A percentile compares a stretch with the other conserved stretches of the same genome.
These are phyloP conservation scores for Blastomyces emzantsi DNA, from an alignment of 2,329 filamentous ascomycete genomes.

Conservation along the genomic window DNA sequence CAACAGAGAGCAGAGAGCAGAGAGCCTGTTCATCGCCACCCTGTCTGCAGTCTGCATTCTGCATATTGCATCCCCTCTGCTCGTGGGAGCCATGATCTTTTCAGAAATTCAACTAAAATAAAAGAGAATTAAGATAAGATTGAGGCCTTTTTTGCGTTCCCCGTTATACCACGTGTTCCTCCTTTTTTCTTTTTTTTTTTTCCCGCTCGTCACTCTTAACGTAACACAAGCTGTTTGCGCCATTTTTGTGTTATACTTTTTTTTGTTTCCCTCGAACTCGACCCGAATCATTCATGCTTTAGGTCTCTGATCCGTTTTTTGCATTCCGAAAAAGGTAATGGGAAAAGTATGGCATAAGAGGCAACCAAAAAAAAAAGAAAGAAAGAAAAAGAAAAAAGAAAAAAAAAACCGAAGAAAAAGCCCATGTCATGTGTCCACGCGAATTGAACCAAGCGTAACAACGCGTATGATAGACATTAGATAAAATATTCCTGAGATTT, in stretches of 20 bases:
- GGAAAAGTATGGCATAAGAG: too few species aligned
- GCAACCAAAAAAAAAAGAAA: too few species aligned
- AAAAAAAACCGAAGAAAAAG: background rate
- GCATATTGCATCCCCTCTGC: background rate
- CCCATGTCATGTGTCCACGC: background rate
- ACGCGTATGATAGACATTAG: background rate
- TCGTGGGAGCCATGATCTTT: conserved; percentile 5
- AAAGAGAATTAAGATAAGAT: background rate
- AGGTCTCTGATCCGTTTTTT: background rate
- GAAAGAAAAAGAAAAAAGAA: too few species aligned
- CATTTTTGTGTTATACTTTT: background rate
- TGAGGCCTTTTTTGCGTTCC: background rate
- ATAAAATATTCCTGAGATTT: background rate
- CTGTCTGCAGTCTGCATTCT: background rate
- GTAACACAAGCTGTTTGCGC: background rate
- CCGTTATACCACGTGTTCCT: background rate
- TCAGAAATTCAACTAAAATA: too few species aligned
- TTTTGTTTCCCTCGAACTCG: background rate
- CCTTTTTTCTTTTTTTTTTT: background rate
- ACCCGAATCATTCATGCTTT: background rate
- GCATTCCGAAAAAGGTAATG: background rate
- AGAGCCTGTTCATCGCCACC: background rate
- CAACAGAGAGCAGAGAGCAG: background rate
- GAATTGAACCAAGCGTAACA: background rate
- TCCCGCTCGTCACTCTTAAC: background rate